Base-by-base conservation (phyloP, 176 grass and related monocot species). In the Lolium rigidum region DNA sequence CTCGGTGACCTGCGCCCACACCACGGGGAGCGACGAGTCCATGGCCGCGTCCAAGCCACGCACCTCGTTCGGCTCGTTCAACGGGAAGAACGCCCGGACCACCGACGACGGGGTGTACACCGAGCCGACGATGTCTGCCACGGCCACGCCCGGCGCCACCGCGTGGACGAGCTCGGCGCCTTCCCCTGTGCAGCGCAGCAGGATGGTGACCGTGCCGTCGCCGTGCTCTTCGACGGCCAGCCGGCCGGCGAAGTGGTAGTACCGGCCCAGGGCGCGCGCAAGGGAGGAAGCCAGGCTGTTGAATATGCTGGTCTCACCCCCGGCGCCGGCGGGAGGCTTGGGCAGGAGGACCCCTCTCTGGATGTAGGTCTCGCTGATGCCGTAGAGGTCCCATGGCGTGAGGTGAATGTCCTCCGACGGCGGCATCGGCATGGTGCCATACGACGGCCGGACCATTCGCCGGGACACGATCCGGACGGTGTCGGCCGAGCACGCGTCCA, bases 1-100 rank as follows among this genome's bases (percentile, higher is more conserved):
- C 61, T 90, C 85, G 50, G 80, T 62, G 28, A 89, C 82, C 76
- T 89, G 82, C 17, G 5, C 44, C 56, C 63, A 4, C 1, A 88
- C 7, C 28, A 88, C 6, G 0, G 72, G 86, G 18, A 31, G 37
- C 49, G 21, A 1, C 2, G 52, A 52, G 1, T 6, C 24, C 3
- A 64, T 66, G 63, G 11, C 26, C 26, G 63, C 61, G 61, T 64
- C 58, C 58, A 9, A 2, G n/a, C 58, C 58, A 4, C 58, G 58
- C 8, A 10, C 52, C 16, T 0, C 15, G 16, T 55, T 17, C 2
- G 26, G 4, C 24, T 25, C 25, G 13, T 66, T 35, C 63, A 66
- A 16, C 63, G 63, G 63, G 6, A 66, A 66, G 0, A 66, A 66
- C 2, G 0, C 63, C 63, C 60, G 0, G 60, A 63, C 60, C 22